phyloP scores from a whole-genome alignment of 2,329 filamentous ascomycete species.

The Pseudogymnoascus sp. region DNA sequence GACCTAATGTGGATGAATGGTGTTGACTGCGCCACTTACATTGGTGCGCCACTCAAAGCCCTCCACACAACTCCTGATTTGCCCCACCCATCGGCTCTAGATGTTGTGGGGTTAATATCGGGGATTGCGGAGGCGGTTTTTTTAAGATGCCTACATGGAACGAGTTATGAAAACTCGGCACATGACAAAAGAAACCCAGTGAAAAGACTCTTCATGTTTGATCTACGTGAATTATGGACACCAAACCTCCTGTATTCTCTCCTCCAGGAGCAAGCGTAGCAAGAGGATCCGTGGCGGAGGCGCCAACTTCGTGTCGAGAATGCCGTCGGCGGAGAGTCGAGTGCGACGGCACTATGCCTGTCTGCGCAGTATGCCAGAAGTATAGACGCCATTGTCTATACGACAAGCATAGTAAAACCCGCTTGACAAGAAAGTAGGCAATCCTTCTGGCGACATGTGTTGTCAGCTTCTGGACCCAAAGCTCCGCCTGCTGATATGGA shows the following conservation, averaged over 20 bases:
- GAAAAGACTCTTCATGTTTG: neutral
- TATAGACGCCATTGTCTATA: slow-evolving; percentile 10
- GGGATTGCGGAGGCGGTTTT: neutral
- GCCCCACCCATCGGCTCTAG: neutral
- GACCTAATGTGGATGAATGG: neutral
- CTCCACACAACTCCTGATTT: neutral
- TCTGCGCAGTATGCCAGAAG: slow-evolving; percentile 7
- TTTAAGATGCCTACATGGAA: neutral
- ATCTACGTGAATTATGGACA: neutral
- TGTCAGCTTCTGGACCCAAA: neutral
- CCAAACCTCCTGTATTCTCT: neutral
- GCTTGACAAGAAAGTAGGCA: slow-evolving; percentile 6
- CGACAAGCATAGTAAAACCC: slow-evolving; percentile 11
- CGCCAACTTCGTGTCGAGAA: slow-evolving; percentile 10
- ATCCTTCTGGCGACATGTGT: neutral
- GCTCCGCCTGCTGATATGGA: neutral
- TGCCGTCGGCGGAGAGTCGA: slow-evolving; percentile 3
- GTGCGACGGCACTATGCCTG: slow-evolving; percentile 9
- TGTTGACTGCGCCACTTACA: neutral
- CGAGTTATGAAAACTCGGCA: neutral
- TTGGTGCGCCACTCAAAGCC: neutral
- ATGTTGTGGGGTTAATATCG: neutral
- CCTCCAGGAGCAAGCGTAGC: neutral
- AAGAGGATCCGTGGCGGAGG: slow-evolving; percentile 1
- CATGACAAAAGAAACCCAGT: neutral